phyloP scores from a whole-genome alignment of 2,329 filamentous ascomycete genomes.

The Ampelomyces quisqualis region DNA sequence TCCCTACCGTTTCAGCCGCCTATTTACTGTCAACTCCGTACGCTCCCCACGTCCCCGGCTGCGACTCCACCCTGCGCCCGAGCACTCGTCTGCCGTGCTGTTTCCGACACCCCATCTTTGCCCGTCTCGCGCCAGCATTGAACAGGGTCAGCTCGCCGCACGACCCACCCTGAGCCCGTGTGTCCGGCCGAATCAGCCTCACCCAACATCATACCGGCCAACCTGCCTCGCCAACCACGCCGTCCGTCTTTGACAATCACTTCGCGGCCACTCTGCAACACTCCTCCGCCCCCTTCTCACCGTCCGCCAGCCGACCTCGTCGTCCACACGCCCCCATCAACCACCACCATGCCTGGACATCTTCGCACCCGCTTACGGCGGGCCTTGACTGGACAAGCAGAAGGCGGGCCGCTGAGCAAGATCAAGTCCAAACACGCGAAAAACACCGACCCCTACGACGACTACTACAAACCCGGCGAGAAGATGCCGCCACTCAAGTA shows the following conservation, averaged over 20 bases:
- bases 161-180: conserved; percentile 15
- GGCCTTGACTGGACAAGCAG: conserved; percentile 44
- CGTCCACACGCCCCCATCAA: conserved; percentile 2
- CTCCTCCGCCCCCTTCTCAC: no score
- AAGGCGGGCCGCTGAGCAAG: conserved; percentile 27
- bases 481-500: conserved; percentile 55
- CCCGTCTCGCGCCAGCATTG: conserved; percentile 10
- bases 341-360: conserved; percentile 43
- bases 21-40: no score
- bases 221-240: conserved; percentile 13
- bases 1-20: conserved; percentile 17
- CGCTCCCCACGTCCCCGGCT: conserved; percentile 10
- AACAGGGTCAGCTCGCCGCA: conserved; percentile 3
- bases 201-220: conserved; percentile 22
- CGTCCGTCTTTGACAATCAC: conserved; percentile 7
- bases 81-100: conserved; percentile 8
- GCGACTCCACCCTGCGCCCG: conserved; percentile 3
- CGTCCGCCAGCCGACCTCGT: conserved; percentile 2
- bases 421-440: conserved; percentile 33
- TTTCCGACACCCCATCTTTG: conserved; percentile 12
- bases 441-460: conserved; percentile 43
- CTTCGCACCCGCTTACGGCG: conserved; percentile 51
- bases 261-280: conserved; percentile 3
- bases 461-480: conserved; percentile 54
- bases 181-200: conserved; percentile 24